Evolutionary conservation across 2,329 filamentous ascomycete genomes (phyloP).

Genomic region (Microsporum canis): DNA sequence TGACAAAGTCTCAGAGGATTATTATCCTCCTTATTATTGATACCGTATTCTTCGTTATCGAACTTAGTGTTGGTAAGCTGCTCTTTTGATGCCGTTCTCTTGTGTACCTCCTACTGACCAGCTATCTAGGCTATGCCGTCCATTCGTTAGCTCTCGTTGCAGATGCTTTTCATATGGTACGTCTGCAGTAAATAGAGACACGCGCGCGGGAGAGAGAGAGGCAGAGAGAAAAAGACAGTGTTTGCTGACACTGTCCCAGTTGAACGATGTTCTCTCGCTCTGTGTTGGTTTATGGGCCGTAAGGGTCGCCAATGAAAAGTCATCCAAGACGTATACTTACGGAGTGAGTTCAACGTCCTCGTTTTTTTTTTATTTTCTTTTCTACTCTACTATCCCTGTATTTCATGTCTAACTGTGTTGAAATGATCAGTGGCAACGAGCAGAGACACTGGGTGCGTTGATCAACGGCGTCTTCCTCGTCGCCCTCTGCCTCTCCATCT

Average conservation of each 20-base stretch:
- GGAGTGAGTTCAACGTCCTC: slow-evolving; percentile 51
- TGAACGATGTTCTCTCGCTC: slow-evolving; percentile 95
- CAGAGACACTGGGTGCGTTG: slow-evolving; percentile 89
- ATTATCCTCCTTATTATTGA: slow-evolving; percentile 88
- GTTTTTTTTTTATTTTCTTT: neutral
- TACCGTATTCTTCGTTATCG: slow-evolving; percentile 76
- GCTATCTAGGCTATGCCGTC: slow-evolving; percentile 56
- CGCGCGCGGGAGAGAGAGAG: no score
- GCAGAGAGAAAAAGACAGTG: no score
- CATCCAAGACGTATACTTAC: slow-evolving; percentile 86
- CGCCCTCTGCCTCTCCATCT: slow-evolving; percentile 88
- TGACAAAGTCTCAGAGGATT: slow-evolving; percentile 88
- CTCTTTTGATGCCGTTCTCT: neutral
- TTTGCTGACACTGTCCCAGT: slow-evolving; percentile 34
- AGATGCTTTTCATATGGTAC: slow-evolving; percentile 95
- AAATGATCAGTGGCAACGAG: slow-evolving; percentile 71
- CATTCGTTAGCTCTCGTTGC: slow-evolving; percentile 88
- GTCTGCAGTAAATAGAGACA: slow-evolving; percentile 14
- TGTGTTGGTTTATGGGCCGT: slow-evolving; percentile 93
- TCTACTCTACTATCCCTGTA: neutral
- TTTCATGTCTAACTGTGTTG: no score
- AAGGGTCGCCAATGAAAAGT: slow-evolving; percentile 67
- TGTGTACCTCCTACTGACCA: neutral
- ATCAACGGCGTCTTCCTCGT: slow-evolving; percentile 98
- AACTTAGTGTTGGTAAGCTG: slow-evolving; percentile 58